Evolutionary conservation across 2,329 filamentous ascomycete genomes (phyloP), one percentile per base, ranked within the genome.

Genomic region (Fusarium sp.): DNA sequence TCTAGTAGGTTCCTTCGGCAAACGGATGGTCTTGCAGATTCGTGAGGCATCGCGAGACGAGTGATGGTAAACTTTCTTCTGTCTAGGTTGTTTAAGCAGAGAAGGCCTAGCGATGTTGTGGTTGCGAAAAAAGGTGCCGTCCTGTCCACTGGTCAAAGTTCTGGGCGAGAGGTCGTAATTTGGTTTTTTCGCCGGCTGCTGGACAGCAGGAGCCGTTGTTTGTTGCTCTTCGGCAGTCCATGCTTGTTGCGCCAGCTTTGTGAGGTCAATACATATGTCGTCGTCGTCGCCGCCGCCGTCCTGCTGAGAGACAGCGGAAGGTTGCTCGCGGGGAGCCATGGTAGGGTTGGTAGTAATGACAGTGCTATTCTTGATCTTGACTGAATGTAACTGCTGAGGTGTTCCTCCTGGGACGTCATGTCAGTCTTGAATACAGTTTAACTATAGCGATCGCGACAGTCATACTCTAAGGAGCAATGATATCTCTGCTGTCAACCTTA

Each of bases 391-490:
- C 13, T 40, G 15, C 27, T 23, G 40, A 13, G 39, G 47, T 37
- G 25, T 41, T 66, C 56, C 56, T 66, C 10, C 63, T 66, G 7
- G 6, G 8, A 15, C 7, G 8, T 40, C 32, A 33, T 40, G 11
- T 66, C 20, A 66, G 56, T 32, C 22, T 41, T 37, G 4, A 15
- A 35, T 22, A 6, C 8, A 7, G 6, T 22, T 10, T 3, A 17
- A 6, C 13, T 22, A 27, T 44, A 43, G 22, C 17, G 4, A 35
- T 10, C 33, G 20, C 23, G n/a, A 8, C 13, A 23, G 17, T 15
- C 41, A 33, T 48, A 66, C 63, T 47, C 63, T 66, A 66, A 49
- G 56, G 47, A 66, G 46, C 37, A 48, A 44, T 40, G 4, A 41
- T 22, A 17, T n/a, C 20, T 45, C 22, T 15, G 17, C 41, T 33